These are phyloP conservation scores for Podaxis mareebaensis DNA, from an alignment of 768 basidiomycete species.

Conservation along the genomic window DNA sequence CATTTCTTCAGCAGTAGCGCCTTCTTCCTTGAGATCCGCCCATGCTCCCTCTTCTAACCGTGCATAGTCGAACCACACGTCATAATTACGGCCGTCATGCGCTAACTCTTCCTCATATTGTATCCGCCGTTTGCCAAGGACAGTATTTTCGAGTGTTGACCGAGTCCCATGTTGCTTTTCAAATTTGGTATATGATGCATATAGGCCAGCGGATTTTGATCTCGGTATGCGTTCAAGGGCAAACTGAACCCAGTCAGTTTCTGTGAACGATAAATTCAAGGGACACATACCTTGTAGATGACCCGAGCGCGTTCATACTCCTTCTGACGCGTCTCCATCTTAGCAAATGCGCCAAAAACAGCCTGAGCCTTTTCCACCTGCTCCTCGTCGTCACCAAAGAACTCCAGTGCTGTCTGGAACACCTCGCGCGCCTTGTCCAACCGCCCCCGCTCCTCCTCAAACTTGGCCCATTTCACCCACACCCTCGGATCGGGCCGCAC, in stretches of 20 bases:
- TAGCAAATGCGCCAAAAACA: constrained; percentile 90
- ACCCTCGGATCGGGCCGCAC: constrained; percentile 77
- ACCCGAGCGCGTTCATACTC: constrained; percentile 96
- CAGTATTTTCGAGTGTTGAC: constrained; percentile 86
- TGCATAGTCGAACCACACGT: constrained; percentile 97
- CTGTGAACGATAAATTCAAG: background rate
- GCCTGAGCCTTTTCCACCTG: constrained; percentile 96
- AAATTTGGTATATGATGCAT: constrained; percentile 93
- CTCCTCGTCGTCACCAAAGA: constrained; percentile 86
- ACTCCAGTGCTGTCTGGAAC: constrained; percentile 88
- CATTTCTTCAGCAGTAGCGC: constrained; percentile 69
- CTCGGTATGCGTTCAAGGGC: constrained; percentile 91
- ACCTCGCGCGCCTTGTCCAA: constrained; percentile 81
- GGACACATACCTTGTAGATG: constrained; percentile 81
- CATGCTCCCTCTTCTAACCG: constrained; percentile 90
- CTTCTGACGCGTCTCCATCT: constrained; percentile 95
- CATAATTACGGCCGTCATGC: constrained; percentile 93
- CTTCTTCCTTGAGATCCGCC: constrained; percentile 73
- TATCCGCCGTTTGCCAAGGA: constrained; percentile 95
- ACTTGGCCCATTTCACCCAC: constrained; percentile 85
- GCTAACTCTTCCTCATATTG: constrained; percentile 96
- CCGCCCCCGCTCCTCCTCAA: constrained; percentile 79
- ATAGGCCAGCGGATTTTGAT: constrained; percentile 85
- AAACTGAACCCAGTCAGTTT: constrained; percentile 53
- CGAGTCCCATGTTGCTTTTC: constrained; percentile 97